Base-by-base conservation (phyloP, 768 basidiomycete species). In the Amanita pallidorosea region DNA sequence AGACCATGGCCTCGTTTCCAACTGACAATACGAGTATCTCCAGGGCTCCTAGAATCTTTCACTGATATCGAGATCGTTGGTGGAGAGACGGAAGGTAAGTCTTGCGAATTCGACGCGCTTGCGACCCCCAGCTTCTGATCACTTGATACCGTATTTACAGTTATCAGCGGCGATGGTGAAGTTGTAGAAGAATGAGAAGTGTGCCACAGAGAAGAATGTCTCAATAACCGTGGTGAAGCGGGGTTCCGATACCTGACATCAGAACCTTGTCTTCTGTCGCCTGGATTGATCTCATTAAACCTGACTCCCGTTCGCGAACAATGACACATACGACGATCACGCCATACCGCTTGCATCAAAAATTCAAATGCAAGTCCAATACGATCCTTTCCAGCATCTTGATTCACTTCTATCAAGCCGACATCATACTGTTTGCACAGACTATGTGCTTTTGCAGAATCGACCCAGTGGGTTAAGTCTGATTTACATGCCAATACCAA, bases 401-500 rank as follows among this genome's bases (percentile, higher is more conserved):
- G 75, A 4, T 81, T 77, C 2, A 89, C 84, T 63, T 88, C 84
- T 9, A 92, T 80, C 25, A 96, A 66, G 7, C 90, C 88, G 7
- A 84, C 79, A 57, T 88, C 83, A 63, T 85, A 85, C 31, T 70
- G 67, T 31, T 73, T 66, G 37, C 85, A 70, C 37, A 82, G 62
- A 17, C 65, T 68, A 18, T 69, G 57, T 4, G 79, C 81, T 43
- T 65, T 65, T 48, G 71, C 66, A 8, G 84, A 79, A 55, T 83
- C 74, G n/a, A 89, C 70, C 36, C 68, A 69, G 35, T 68, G 70
- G 17, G 72, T 71, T 17, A 85, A 67, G 60, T 95, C 88, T 5
- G 83, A 82, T 64, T 96, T 97, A 70, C 92, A 91, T 4, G 88
- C 90, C 12, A 97, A 70, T 11, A 91, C 85, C 41, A 95, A 73